A percentile compares a stretch with the other conserved stretches of the same genome.
These are phyloP conservation scores for Colletotrichum neosansevieriae DNA, from an alignment of 2,329 filamentous ascomycete species.

Conservation along the genomic window DNA sequence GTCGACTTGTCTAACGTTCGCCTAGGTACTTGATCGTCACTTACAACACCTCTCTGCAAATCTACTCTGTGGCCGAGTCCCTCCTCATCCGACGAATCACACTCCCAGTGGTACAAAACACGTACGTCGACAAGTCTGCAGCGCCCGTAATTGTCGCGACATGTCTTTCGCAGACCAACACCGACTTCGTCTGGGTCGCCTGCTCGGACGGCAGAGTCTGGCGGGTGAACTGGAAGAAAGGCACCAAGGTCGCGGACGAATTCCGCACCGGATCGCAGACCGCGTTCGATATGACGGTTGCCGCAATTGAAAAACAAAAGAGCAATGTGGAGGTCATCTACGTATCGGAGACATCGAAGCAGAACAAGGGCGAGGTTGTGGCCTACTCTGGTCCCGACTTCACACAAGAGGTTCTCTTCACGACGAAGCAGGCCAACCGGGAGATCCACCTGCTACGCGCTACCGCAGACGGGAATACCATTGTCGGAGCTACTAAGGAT, in stretches of 20 bases:
- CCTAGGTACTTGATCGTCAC: slow-evolving; percentile 79
- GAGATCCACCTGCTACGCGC: slow-evolving; percentile 59
- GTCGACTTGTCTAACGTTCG: slow-evolving; percentile 45
- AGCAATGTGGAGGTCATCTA: slow-evolving; percentile 56
- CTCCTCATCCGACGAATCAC: slow-evolving; percentile 80
- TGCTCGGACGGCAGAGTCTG: slow-evolving; percentile 69
- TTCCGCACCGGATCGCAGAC: slow-evolving; percentile 59
- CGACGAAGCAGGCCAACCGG: slow-evolving; percentile 50
- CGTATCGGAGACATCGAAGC: slow-evolving; percentile 35
- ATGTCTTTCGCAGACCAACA: slow-evolving; percentile 52
- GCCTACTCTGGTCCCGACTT: slow-evolving; percentile 56
- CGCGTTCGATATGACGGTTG: slow-evolving; percentile 60
- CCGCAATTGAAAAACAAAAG: slow-evolving; percentile 52
- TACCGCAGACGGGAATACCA: slow-evolving; percentile 66
- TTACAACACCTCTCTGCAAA: slow-evolving; percentile 79
- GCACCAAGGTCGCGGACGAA: slow-evolving; percentile 54
- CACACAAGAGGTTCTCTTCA: slow-evolving; percentile 52
- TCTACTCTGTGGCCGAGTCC: slow-evolving; percentile 86
- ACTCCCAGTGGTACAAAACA: slow-evolving; percentile 52
- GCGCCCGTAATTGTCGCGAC: slow-evolving; percentile 56
- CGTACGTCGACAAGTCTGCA: slow-evolving; percentile 44
- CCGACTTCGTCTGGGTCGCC: slow-evolving; percentile 69
- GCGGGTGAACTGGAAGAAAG: slow-evolving; percentile 69
- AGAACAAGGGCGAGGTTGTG: slow-evolving; percentile 50
- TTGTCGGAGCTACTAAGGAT: slow-evolving; percentile 57